Evolutionary conservation across 2,329 filamentous ascomycete genomes (phyloP), one percentile per base, ranked within the genome.

Genomic region (Pyrenochaeta sp.): DNA sequence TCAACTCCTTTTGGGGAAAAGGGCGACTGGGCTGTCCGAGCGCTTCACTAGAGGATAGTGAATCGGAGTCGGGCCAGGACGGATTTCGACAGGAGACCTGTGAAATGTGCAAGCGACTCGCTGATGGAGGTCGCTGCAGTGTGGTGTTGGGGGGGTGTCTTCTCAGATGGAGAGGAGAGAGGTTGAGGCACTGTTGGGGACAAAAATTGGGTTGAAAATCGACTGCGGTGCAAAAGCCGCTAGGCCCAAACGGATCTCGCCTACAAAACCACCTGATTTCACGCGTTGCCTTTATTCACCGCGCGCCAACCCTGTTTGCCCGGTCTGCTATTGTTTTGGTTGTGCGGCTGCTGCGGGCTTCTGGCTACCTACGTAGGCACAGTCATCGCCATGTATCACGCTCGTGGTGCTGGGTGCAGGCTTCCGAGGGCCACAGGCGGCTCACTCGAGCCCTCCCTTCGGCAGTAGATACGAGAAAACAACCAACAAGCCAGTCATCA

Each of bases 31-130:
- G 64, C 65, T 67, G 64, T 62, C 61, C 50, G 60, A 60, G 59
- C 55, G 59, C 61, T 61, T 63, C 65, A 68, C 61, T 53, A 51
- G 41, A 37, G 46, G 46, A n/a, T n/a, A 49, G 58, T 60, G 61
- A 67, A 59, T 52, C 50, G 37, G 52, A 50, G 60, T 59, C 55
- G 58, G 44, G 60, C 59, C 60, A 62, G 61, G 65, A n/a, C 56
- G 59, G 57, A 69, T 68, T 69, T 71, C 69, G 58, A 69, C 65
- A 69, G 67, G 64, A 51, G 41, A 53, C 58, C 63, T 68, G 63
- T 65, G 69, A 72, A 71, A 66, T 66, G 55, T 37, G 62, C 65
- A 61, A 65, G 67, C 65, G 68, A 56, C 67, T 67, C 63, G 44
- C 50, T 61, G 54, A 58, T 42, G 29, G 41, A 61, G 63, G 49